Evolutionary conservation across 805 yeast species (phyloP), one percentile per base, ranked within the genome.

Genomic region (Wickerhamiella occidentalis): DNA sequence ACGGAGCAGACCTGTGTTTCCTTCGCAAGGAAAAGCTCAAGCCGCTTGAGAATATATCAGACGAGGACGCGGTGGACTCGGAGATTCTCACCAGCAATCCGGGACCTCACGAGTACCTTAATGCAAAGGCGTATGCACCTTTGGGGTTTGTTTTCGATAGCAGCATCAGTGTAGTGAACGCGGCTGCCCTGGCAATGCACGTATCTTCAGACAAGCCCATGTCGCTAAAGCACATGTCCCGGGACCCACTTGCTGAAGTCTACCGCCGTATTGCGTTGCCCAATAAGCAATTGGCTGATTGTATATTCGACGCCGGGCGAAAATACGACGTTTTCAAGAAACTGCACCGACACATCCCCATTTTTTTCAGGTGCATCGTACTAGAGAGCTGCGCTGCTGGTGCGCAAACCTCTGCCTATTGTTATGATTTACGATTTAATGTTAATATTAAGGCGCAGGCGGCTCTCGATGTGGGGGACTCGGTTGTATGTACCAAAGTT

Each of bases 401-500:
- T 18, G 37, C 11, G 6, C 21, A 22, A 18, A 21, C 26, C 26
- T 6, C 15, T 7, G 48, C 48, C 13, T 30, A 26, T 12, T 36
- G 43, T 26, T 15, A 23, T 37, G 48, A 45, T 6, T 33, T 45
- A 25, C 35, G 23, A 6, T 28, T 37, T 9, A 18, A 45, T 21
- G 21, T 45, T n/a, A n/a, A 35, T 12, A 30, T 45, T 18, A 25
- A 23, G 13, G 48, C 43, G 11, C 19, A 40, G 6, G 33, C 33
- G 18, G 29, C 40, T 11, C 22, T 45, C 3, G 15, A 45, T 5
- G 18, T 33, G 5, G 48, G 48, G 3, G 74, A 73, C 50, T 62
- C 65, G 18, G 56, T 76, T 3, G 59, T 68, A 5, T 73, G 79
- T 49, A 66, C 74, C 17, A 64, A 68, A 47, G 65, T 80, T 13